Evolutionary conservation across 2,329 filamentous ascomycete species (phyloP).

Genomic region (Microdochium bolleyi): DNA sequence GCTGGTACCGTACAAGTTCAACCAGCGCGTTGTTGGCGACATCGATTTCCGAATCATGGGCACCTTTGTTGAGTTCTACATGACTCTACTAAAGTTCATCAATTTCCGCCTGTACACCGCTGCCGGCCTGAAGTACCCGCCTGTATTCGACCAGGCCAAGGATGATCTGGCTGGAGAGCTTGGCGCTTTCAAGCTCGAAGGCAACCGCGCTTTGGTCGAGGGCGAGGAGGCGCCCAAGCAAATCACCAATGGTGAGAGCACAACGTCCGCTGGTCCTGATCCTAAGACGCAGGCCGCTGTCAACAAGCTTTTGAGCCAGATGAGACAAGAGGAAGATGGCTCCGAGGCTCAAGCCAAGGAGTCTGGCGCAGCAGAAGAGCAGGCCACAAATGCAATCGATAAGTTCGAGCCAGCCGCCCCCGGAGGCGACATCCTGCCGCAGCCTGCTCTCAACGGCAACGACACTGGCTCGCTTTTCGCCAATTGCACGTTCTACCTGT

Average conservation of each 20-base stretch:
- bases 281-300: slow-evolving; percentile 58
- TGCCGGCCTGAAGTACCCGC: slow-evolving; percentile 87
- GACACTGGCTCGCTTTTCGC: slow-evolving; percentile 74
- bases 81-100: slow-evolving; percentile 88
- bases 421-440: slow-evolving; percentile 77
- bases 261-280: slow-evolving; percentile 31
- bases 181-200: slow-evolving; percentile 84
- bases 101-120: slow-evolving; percentile 94
- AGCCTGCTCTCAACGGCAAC: slow-evolving; percentile 60
- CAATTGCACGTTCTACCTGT: slow-evolving; percentile 85
- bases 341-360: slow-evolving; percentile 31
- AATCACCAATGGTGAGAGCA: slow-evolving; percentile 32
- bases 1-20: slow-evolving; percentile 97
- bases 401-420: slow-evolving; percentile 81
- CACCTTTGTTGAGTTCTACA: slow-evolving; percentile 98
- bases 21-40: slow-evolving; percentile 86
- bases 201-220: slow-evolving; percentile 48
- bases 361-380: slow-evolving; percentile 34
- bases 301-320: slow-evolving; percentile 60
- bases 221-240: slow-evolving; percentile 45
- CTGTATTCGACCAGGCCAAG: slow-evolving; percentile 80
- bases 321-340: slow-evolving; percentile 44
- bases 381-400: slow-evolving; percentile 63
- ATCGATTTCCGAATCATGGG: slow-evolving; percentile 99
- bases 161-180: slow-evolving; percentile 88